These are phyloP conservation scores for Elsinoe necatrix DNA, from an alignment of 2,329 filamentous ascomycete genomes.

Conservation along the genomic window DNA sequence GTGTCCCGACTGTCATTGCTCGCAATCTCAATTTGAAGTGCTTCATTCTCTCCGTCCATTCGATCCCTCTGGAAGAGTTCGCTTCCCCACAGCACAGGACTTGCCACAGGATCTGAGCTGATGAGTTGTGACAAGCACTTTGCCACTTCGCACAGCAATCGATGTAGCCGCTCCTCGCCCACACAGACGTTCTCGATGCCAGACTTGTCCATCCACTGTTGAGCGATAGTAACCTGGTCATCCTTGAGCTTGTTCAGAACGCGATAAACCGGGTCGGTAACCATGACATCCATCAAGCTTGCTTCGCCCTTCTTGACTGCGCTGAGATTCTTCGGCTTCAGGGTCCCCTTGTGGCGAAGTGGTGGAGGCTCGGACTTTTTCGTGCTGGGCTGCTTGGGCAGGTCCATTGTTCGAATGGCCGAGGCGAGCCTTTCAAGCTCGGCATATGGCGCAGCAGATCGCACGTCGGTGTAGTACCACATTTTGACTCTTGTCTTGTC, in stretches of 20 bases:
- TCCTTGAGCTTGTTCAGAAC: slow-evolving; percentile 95
- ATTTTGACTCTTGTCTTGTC: slow-evolving; percentile 84
- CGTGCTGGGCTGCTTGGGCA: slow-evolving; percentile 37
- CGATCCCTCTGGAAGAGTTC: slow-evolving; percentile 71
- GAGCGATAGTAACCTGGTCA: slow-evolving; percentile 79
- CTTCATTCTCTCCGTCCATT: slow-evolving; percentile 13
- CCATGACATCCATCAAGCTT: slow-evolving; percentile 79
- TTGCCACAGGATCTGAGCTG: slow-evolving; percentile 73
- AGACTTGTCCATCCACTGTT: slow-evolving; percentile 71
- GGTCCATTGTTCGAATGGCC: slow-evolving; percentile 84
- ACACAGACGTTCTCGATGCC: slow-evolving; percentile 88
- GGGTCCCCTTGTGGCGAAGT: slow-evolving; percentile 26
- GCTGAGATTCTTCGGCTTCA: slow-evolving; percentile 15
- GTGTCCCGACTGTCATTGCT: slow-evolving; percentile 15
- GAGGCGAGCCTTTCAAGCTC: slow-evolving; percentile 77
- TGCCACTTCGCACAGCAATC: slow-evolving; percentile 84
- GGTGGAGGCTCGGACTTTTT: slow-evolving; percentile 32
- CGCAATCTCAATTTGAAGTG: slow-evolving; percentile 32
- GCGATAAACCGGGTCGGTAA: slow-evolving; percentile 72
- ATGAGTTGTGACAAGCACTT: slow-evolving; percentile 78
- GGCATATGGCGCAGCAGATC: slow-evolving; percentile 80
- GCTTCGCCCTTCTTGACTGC: slow-evolving; percentile 56
- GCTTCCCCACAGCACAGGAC: slow-evolving; percentile 85
- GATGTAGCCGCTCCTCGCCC: slow-evolving; percentile 89
- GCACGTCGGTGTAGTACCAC: slow-evolving; percentile 96